phyloP scores from a whole-genome alignment of 805 yeast species.

The Saccharomycopsis capsularis region DNA sequence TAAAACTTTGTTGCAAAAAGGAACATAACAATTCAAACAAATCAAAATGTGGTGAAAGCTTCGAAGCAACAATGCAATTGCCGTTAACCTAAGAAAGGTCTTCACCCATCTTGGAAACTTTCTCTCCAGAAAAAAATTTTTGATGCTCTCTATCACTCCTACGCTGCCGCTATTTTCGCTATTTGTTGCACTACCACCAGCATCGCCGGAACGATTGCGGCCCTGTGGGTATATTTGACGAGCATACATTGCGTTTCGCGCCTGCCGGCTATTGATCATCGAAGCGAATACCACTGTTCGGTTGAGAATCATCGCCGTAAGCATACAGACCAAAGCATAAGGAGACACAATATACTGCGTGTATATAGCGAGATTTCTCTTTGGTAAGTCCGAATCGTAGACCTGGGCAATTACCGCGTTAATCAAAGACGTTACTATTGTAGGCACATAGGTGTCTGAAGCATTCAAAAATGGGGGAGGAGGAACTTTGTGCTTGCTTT shows the following conservation, averaged over 20 bases:
- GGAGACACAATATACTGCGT: constrained; percentile 42
- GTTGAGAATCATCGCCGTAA: constrained; percentile 51
- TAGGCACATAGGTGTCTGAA: background rate
- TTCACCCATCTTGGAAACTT: constrained; percentile 8
- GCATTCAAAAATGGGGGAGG: background rate
- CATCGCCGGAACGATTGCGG: background rate
- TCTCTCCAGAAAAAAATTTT: background rate
- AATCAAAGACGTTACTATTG: background rate
- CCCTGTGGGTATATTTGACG: background rate
- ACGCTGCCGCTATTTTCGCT: background rate
- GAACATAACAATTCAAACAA: constrained; percentile 26
- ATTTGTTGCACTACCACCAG: background rate
- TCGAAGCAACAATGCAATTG: constrained; percentile 27
- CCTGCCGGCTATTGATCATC: constrained; percentile 25
- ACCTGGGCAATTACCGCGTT: constrained; percentile 15
- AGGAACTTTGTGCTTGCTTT: too few relatives aligned
- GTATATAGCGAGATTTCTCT: constrained; percentile 12
- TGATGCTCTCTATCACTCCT: background rate
- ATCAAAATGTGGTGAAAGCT: constrained; percentile 30
- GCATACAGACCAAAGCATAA: constrained; percentile 47
- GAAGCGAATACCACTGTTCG: constrained; percentile 54
- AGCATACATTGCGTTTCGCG: background rate
- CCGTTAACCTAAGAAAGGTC: constrained; percentile 27
- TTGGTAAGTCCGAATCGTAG: constrained; percentile 17
- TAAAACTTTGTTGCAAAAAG: constrained; percentile 17